Evolutionary conservation across 768 basidiomycete species (phyloP).

Genomic region (Suillus paluster): DNA sequence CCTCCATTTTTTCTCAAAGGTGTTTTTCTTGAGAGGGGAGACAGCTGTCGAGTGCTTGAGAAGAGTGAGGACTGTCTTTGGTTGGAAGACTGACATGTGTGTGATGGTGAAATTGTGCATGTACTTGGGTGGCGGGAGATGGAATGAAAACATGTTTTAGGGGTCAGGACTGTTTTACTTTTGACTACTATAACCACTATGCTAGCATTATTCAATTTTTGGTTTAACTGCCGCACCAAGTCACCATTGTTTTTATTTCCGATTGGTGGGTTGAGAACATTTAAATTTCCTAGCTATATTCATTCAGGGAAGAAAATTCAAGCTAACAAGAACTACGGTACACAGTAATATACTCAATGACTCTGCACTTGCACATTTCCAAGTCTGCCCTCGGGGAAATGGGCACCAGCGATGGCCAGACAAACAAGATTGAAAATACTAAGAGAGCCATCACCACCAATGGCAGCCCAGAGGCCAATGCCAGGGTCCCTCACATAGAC

Average conservation of each 20-base stretch:
- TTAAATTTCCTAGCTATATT: neutral
- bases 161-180: neutral
- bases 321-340: constrained; percentile 19
- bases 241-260: neutral
- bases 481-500: neutral
- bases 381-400: neutral
- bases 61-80: constrained; percentile 6
- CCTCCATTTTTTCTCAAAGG: constrained; percentile 8
- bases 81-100: constrained; percentile 18
- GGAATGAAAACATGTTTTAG: neutral
- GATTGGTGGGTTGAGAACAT: constrained; percentile 1
- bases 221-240: neutral
- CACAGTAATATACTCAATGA: constrained; percentile 37
- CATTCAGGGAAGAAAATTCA: neutral
- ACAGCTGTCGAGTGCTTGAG: constrained; percentile 1
- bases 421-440: neutral
- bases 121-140: neutral
- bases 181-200: neutral
- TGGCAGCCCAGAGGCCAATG: neutral
- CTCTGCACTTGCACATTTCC: constrained; percentile 37
- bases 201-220: neutral
- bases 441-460: neutral
- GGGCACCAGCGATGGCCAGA: neutral
- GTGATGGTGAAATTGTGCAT: neutral
- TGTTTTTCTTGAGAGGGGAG: neutral